Evolutionary conservation across 2,329 filamentous ascomycete species (phyloP), one percentile per base, ranked within the genome.

Genomic region (Grosmannia clavigera): DNA sequence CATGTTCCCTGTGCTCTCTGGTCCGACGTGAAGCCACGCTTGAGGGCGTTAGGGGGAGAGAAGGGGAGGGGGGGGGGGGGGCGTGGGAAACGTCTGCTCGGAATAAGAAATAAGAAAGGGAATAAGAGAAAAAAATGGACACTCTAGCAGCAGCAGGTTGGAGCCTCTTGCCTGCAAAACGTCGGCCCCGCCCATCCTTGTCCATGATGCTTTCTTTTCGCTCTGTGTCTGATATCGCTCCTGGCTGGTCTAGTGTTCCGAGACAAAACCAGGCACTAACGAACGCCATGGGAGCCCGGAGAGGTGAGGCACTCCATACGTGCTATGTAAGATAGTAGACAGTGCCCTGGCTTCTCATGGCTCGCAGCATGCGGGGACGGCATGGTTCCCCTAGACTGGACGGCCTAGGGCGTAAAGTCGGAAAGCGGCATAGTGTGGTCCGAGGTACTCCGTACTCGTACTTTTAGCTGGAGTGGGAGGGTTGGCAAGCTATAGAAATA

Each of bases 321-420:
- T 35, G 29, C 27, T 16, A 14, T 9, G 27, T 6, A 31, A 3
- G 14, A 19, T 16, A 19, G 50, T 25, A 50, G 25, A 22, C n/a
- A 31, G 27, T 31, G 51, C 14, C 27, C 51, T 4, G 10, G 27
- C 27, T 9, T 19, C 51, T 53, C 29, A 6, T 54, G 19, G 33
- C 51, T 54, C 51, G 51, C 51, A 54, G 51, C 51, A 40, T 56
- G 54, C 54, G 54, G 54, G 54, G 54, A 54, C 51, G 51, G 51
- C 14, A 16, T 54, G 27, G 51, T n/a, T 31, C 27, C 27, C 51
- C 51, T 33, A 54, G 31, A 31, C n/a, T 19, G 46, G 51, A 25
- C 10, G 46, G 46, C 22, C 46, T n/a, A 27, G 46, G 46, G 46
- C 46, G 19, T 25, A 1, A 29, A 11, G 25, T 14, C 25, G 31